phyloP scores from a whole-genome alignment of 495 filamentous ascomycete species.

The Penicillium cataractarum region DNA sequence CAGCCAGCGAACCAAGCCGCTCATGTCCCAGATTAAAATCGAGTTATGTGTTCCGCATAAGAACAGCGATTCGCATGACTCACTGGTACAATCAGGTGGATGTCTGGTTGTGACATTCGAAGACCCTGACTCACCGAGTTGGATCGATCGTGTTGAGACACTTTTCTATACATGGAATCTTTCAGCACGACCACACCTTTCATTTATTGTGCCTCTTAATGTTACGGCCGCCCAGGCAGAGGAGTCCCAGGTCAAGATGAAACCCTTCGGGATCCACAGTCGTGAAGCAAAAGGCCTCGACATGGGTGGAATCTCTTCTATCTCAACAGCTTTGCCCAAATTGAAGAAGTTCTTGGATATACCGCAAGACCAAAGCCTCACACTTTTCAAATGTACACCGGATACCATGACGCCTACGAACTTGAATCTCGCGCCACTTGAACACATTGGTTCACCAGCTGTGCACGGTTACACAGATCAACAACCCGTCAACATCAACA shows the following conservation, averaged over 20 bases:
- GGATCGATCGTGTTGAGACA: background rate
- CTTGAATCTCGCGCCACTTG: background rate
- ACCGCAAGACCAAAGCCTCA: background rate
- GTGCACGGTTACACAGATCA: background rate
- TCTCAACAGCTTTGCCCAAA: background rate
- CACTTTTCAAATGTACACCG: conserved; percentile 1
- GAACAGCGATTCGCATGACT: background rate
- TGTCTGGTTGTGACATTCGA: background rate
- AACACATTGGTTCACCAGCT: background rate
- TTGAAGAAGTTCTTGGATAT: background rate
- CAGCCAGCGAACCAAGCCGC: conserved; percentile 29
- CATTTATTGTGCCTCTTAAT: conserved; percentile 3
- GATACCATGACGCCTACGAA: background rate
- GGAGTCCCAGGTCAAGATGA: background rate
- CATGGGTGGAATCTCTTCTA: background rate
- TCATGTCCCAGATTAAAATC: conserved; percentile 22
- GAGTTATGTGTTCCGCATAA: conserved; percentile 6
- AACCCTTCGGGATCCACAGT: background rate
- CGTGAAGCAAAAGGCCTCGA: background rate
- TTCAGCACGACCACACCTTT: background rate
- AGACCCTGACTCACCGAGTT: background rate
- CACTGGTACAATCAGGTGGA: conserved; percentile 1
- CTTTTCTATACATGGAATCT: background rate
- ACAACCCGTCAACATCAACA: conserved; percentile 2
- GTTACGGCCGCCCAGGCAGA: background rate